Conservation (phyloP, 257 asterid species). For the Nicotiana paniculata region DNA sequence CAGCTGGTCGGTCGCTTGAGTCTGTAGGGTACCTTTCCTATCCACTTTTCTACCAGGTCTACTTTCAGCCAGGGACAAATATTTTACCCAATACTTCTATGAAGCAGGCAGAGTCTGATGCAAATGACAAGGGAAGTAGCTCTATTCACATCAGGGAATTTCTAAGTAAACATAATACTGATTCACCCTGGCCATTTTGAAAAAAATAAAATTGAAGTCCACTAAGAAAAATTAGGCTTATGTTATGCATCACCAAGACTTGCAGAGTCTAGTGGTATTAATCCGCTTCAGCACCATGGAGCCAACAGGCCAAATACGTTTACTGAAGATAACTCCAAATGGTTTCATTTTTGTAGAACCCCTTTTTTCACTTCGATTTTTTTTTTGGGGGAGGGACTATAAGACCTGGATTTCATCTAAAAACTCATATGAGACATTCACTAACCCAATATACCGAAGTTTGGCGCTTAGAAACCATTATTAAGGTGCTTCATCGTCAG, state of each 20-base stretch:
- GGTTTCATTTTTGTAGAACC: too few relatives aligned
- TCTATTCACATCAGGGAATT: not conserved
- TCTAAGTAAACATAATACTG: not conserved
- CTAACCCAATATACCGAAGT: not conserved
- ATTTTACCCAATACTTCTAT: too few relatives aligned
- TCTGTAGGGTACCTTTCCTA: too few relatives aligned
- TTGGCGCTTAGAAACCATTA: not conserved
- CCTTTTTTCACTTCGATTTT: too few relatives aligned
- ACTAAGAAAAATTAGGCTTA: too few relatives aligned
- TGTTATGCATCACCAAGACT: not conserved
- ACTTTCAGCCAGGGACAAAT: too few relatives aligned
- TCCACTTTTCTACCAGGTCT: too few relatives aligned
- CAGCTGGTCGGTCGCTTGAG: too few relatives aligned
- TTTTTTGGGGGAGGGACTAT: too few relatives aligned
- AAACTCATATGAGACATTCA: not conserved
- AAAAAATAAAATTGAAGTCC: too few relatives aligned
- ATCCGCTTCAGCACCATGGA: too few relatives aligned
- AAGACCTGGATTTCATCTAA: not conserved
- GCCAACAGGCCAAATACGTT: too few relatives aligned
- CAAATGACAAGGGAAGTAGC: not conserved
- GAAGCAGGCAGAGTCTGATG: not conserved
- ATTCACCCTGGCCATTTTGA: not conserved
- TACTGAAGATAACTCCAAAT: not conserved
- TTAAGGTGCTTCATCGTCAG: not conserved
- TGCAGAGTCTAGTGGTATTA: not conserved